phyloP scores from a whole-genome alignment of 345 rosid genomes.

The Syzygium aromaticum region DNA sequence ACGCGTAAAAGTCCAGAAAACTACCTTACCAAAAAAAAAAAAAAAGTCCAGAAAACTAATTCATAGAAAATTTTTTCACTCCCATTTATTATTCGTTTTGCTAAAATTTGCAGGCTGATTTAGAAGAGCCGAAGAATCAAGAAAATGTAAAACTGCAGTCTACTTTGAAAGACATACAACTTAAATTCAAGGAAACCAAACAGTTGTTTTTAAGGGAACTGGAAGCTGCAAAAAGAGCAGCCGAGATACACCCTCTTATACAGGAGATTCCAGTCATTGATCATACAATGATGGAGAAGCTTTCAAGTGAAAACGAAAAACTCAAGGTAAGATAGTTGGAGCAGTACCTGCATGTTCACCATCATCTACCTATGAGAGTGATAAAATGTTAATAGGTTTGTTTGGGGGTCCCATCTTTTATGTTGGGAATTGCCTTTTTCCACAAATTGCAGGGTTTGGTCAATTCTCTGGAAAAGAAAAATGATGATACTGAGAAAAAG shows the following conservation, averaged over 20 bases:
- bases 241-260: slow-evolving; percentile 68
- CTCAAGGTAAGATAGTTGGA: slow-evolving; percentile 54
- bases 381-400: not conserved
- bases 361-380: not conserved
- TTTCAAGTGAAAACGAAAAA: slow-evolving; percentile 76
- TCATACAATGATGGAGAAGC: slow-evolving; percentile 61
- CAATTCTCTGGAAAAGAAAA: slow-evolving; percentile 68
- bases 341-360: slow-evolving; percentile 1
- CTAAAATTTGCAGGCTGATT: slow-evolving; percentile 51
- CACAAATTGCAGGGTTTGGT: slow-evolving; percentile 54
- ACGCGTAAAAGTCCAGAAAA: no score
- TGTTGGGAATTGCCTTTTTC: not conserved
- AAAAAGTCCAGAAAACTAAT: no score
- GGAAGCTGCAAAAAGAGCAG: slow-evolving; percentile 57
- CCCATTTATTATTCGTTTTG: not conserved
- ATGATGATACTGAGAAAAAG: slow-evolving; percentile 84
- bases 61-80: no score
- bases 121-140: slow-evolving; percentile 89
- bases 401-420: not conserved
- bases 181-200: slow-evolving; percentile 79
- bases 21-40: no score
- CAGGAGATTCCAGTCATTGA: slow-evolving; percentile 88
- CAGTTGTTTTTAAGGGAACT: slow-evolving; percentile 63
- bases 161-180: slow-evolving; percentile 70
- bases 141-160: slow-evolving; percentile 79